Percentiles rank a stretch among this genome's conserved stretches.
phyloP scores from a whole-genome alignment of 2,329 filamentous ascomycete genomes.

The Xylaria sp. region DNA sequence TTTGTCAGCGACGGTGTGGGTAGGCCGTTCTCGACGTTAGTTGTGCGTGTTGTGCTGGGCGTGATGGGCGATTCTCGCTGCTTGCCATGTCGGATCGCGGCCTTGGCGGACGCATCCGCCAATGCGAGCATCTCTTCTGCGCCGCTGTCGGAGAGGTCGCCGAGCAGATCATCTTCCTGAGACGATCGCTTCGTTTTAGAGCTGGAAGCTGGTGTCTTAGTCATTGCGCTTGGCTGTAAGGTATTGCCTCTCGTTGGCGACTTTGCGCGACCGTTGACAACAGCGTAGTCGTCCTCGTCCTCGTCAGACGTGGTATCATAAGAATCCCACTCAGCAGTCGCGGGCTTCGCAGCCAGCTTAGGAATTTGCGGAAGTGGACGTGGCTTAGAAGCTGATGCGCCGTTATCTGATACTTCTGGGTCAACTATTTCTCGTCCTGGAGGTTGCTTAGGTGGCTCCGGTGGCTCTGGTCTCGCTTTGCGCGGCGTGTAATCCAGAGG shows the following conservation, averaged over 20 bases:
- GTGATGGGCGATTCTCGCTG: conserved; percentile 10
- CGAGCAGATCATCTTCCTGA: conserved; percentile 33
- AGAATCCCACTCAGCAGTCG: neutral
- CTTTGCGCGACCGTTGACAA: neutral
- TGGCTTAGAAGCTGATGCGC: neutral
- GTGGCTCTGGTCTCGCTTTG: conserved; percentile 27
- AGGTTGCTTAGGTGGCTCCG: conserved; percentile 23
- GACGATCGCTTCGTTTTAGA: conserved; percentile 37
- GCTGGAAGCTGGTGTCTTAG: conserved; percentile 18
- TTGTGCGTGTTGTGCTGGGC: conserved; percentile 15
- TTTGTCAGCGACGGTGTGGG: conserved; percentile 35
- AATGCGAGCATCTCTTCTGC: conserved; percentile 36
- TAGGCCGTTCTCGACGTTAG: conserved; percentile 30
- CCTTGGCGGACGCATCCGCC: conserved; percentile 28
- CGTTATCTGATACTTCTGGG: neutral
- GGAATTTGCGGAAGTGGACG: neutral
- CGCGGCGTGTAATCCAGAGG: conserved; percentile 37
- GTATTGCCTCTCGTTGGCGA: neutral
- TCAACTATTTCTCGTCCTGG: conserved; percentile 27
- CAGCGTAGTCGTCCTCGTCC: conserved; percentile 17
- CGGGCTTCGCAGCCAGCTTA: neutral
- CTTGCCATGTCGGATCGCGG: neutral
- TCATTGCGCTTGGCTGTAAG: conserved; percentile 8
- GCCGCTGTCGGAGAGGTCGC: conserved; percentile 39
- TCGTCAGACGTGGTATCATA: conserved; percentile 24